Conservation (phyloP, 257 asterid species). For the Scutellaria minor region DNA sequence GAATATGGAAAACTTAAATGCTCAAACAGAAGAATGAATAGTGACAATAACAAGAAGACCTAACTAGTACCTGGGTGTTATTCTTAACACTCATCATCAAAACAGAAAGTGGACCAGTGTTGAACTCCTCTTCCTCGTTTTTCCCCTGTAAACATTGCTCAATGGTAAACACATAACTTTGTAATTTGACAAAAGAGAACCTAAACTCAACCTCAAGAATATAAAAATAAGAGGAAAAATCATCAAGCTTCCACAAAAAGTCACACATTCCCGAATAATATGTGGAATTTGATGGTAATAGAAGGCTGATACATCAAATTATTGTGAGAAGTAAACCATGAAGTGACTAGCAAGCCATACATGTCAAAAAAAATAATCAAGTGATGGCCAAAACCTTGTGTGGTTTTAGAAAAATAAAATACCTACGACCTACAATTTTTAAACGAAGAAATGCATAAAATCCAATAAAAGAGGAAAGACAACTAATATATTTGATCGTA, state of each 20-base stretch:
- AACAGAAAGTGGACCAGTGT: slow-evolving; percentile 92
- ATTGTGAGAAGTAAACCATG: too few relatives aligned
- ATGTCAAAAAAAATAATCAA: background rate
- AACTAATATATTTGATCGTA: too few relatives aligned
- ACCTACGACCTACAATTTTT: background rate
- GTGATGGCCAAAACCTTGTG: background rate
- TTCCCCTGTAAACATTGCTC: slow-evolving; percentile 46
- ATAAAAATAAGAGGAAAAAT: background rate
- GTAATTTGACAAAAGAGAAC: background rate
- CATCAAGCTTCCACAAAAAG: too few relatives aligned
- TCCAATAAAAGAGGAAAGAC: background rate
- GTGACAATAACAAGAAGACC: background rate
- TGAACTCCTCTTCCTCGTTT: slow-evolving; percentile 94
- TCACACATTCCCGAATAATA: too few relatives aligned
- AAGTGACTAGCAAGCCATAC: background rate
- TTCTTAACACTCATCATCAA: slow-evolving; percentile 73
- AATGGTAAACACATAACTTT: slow-evolving; percentile 14
- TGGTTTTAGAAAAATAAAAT: background rate
- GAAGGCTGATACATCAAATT: too few relatives aligned
- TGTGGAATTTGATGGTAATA: too few relatives aligned
- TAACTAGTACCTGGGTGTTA: slow-evolving; percentile 63
- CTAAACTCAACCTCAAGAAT: background rate
- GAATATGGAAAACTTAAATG: background rate
- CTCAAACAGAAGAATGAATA: background rate
- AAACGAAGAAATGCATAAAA: background rate